A percentile compares a stretch with the other conserved stretches of the same genome.
Evolutionary conservation across 768 basidiomycete species (phyloP).

Genomic region (Amanita subjunquillea): DNA sequence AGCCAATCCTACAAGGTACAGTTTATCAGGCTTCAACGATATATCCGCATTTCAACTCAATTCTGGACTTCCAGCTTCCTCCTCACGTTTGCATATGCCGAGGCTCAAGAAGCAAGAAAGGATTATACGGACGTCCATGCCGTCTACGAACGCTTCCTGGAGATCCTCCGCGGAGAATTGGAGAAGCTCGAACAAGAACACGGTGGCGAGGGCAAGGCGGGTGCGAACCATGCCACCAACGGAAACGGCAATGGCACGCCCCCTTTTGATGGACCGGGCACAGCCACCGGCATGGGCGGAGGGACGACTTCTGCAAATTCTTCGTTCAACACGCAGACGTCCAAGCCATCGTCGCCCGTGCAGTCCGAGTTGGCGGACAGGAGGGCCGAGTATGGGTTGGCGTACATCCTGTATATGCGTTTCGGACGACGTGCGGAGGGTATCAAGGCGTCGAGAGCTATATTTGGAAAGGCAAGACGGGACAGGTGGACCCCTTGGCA

Average conservation of each 20-base stretch:
- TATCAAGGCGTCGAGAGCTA: conserved; percentile 61
- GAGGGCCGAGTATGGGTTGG: conserved; percentile 65
- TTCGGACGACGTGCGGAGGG: conserved; percentile 86
- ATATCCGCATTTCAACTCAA: neutral
- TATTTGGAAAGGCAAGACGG: conserved; percentile 79
- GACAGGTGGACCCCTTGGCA: conserved; percentile 79
- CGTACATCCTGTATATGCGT: conserved; percentile 88
- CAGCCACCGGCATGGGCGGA: conserved; percentile 13
- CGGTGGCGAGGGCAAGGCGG: conserved; percentile 12
- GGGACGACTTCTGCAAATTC: conserved; percentile 28
- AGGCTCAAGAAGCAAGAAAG: conserved; percentile 49
- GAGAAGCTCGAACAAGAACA: conserved; percentile 44
- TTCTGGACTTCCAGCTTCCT: conserved; percentile 48
- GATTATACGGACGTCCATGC: conserved; percentile 60
- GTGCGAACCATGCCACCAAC: conserved; percentile 1
- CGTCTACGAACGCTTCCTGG: conserved; percentile 65
- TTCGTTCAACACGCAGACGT: conserved; percentile 29
- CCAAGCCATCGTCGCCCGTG: conserved; percentile 31
- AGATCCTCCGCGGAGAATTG: conserved; percentile 50
- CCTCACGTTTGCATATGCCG: conserved; percentile 83
- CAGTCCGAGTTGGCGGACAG: conserved; percentile 46
- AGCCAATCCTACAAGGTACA: conserved; percentile 74
- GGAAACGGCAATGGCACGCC: neutral
- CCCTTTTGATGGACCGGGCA: neutral
- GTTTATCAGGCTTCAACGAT: neutral